Percentiles rank a stretch among this genome's conserved stretches.
Evolutionary conservation across 2,329 filamentous ascomycete species (phyloP).

Genomic region (Cercospora sojina): DNA sequence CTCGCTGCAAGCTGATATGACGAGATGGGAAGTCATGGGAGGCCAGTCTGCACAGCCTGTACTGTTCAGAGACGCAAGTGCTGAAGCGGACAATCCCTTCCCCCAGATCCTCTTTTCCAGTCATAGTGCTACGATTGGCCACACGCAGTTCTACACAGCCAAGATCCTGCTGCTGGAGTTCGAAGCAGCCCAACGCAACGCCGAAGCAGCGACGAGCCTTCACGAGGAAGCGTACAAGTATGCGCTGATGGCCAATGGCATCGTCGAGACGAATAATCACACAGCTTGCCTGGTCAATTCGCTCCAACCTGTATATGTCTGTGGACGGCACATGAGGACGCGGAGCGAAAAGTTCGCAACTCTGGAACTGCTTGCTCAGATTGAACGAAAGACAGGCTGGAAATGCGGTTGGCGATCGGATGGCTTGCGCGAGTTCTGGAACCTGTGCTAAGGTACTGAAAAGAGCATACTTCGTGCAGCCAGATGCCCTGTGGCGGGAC

Average conservation of each 20-base stretch:
- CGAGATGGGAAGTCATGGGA: constrained; percentile 17
- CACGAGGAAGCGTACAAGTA: constrained; percentile 15
- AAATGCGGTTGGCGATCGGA: constrained; percentile 22
- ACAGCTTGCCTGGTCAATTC: constrained; percentile 21
- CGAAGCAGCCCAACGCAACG: constrained; percentile 9
- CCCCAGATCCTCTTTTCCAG: constrained; percentile 19
- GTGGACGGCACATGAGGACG: constrained; percentile 20
- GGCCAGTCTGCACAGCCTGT: constrained; percentile 13
- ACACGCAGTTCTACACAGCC: constrained; percentile 19
- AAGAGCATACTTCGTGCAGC: not conserved
- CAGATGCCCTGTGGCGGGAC: not conserved
- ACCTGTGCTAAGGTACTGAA: not conserved
- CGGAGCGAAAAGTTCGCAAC: constrained; percentile 19
- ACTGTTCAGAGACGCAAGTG: constrained; percentile 12
- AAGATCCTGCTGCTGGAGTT: constrained; percentile 18
- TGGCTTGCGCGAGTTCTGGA: constrained; percentile 19
- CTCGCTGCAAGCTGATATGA: constrained; percentile 14
- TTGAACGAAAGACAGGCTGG: constrained; percentile 21
- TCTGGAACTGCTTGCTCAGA: constrained; percentile 19
- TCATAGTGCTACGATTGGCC: constrained; percentile 20
- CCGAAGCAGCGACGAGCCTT: constrained; percentile 1
- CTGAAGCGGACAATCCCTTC: constrained; percentile 17
- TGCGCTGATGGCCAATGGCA: constrained; percentile 13
- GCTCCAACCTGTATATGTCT: constrained; percentile 18
- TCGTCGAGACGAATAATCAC: constrained; percentile 21